Base-by-base conservation (phyloP, 306 rosid genomes). In the Cicer pinnatifidum region DNA sequence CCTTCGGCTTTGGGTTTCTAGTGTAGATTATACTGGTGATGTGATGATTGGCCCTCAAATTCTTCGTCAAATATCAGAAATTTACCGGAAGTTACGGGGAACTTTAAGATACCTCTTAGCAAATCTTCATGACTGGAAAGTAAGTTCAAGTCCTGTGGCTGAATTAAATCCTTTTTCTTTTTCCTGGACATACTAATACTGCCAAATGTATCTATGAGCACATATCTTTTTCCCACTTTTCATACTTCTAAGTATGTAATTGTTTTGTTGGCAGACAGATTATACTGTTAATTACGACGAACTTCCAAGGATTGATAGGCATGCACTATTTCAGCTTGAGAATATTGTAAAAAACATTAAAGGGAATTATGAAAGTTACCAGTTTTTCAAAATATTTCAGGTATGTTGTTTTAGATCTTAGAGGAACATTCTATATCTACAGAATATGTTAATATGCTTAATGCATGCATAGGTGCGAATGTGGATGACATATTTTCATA, bases 41-140 rank as follows among this genome's bases (percentile, higher is more conserved):
- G 89, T 88, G 72, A 81, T 87, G 90, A 86, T 95, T 13, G 97
- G 99, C 74, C 82, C 96, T 85, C 97, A 95, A 84, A 92, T 91
- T 78, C 89, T 95, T 76, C 99, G 97, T 66, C 99, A 91, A 83
- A 95, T 95, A 91, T 90, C 99, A 33, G 99, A 95, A 66, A 77
- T 91, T 33, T 95, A 95, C 84, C 85, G 99, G 88, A 95, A 95
- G 84, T 81, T 91, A 71, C 92, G 99, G 69, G 99, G 99, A 84
- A 91, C 99, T 59, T 84, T 95, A 86, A 89, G 97, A 87, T 95
- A 91, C 79, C 96, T 95, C 82, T 82, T 95, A 88, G 96, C 88
- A 67, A 95, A 95, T 83, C 96, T 95, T 73, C 99, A 95, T 85
- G 97, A 95, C 86, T 95, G 99, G 99, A 79, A 84, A 60, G 99